Conservation (phyloP, 1,284 basidiomycete species). For the Cutaneotrichosporon mucoides region DNA sequence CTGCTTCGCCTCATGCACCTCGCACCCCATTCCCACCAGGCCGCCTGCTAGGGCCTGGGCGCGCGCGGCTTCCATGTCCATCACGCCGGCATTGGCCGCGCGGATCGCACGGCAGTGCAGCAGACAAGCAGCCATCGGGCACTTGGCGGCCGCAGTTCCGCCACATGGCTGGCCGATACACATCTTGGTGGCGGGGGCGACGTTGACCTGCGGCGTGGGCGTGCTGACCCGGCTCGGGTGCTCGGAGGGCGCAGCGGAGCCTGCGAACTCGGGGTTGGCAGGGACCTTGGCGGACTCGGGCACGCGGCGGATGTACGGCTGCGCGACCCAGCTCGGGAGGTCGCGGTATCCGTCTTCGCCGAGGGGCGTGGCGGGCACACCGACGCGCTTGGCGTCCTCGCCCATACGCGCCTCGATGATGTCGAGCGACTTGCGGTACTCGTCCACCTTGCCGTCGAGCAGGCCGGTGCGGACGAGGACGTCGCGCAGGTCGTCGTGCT, state of each 20-base stretch:
- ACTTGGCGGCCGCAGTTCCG: slow-evolving; percentile 33
- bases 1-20: slow-evolving; percentile 49
- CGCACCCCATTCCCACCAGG: slow-evolving; percentile 46
- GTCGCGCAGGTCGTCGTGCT: slow-evolving; percentile 69
- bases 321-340: slow-evolving; percentile 77
- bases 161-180: slow-evolving; percentile 8
- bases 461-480: slow-evolving; percentile 39
- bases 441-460: slow-evolving; percentile 36
- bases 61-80: slow-evolving; percentile 33
- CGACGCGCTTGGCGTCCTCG: slow-evolving; percentile 50
- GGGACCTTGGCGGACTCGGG: slow-evolving; percentile 31
- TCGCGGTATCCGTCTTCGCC: slow-evolving; percentile 49
- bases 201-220: not conserved
- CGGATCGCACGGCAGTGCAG: slow-evolving; percentile 44
- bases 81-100: slow-evolving; percentile 35
- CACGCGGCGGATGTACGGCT: slow-evolving; percentile 71
- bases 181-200: not conserved
- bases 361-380: slow-evolving; percentile 30
- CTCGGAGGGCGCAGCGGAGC: not conserved
- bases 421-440: slow-evolving; percentile 57
- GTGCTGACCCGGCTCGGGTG: slow-evolving; percentile 17
- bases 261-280: slow-evolving; percentile 4
- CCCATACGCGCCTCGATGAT: slow-evolving; percentile 66
- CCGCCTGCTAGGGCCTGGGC: slow-evolving; percentile 26
- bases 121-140: slow-evolving; percentile 42